Conservation (phyloP, 257 asterid species). For the Solanum lignicaule region DNA sequence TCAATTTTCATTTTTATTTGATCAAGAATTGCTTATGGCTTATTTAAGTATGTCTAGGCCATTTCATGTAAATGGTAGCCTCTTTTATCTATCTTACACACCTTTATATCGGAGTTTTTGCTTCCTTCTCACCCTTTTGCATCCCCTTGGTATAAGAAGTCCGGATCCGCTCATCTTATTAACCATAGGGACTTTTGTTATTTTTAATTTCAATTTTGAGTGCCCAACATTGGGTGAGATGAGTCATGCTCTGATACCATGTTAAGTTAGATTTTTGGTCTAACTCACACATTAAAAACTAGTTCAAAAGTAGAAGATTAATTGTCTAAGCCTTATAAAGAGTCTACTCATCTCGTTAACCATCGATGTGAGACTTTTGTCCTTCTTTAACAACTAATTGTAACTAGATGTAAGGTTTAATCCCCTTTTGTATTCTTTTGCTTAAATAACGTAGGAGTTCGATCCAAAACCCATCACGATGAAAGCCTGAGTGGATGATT, state of each 20-base stretch:
- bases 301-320: background rate
- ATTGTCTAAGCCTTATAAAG: background rate
- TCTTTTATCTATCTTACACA: background rate
- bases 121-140: background rate
- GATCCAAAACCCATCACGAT: no score
- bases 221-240: no score
- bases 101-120: background rate
- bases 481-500: background rate
- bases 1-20: background rate
- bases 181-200: rapidly evolving
- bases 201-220: no score
- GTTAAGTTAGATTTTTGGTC: rapidly evolving
- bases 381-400: no score
- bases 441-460: no score
- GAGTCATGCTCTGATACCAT: rapidly evolving
- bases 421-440: no score
- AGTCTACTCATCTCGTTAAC: background rate
- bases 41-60: background rate
- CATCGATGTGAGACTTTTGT: no score
- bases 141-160: background rate
- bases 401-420: no score
- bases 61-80: background rate
- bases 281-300: background rate
- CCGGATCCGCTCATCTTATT: no score
- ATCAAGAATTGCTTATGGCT: background rate